Evolutionary conservation across 2,329 filamentous ascomycete genomes (phyloP).

Genomic region (Penicillium crustosum): DNA sequence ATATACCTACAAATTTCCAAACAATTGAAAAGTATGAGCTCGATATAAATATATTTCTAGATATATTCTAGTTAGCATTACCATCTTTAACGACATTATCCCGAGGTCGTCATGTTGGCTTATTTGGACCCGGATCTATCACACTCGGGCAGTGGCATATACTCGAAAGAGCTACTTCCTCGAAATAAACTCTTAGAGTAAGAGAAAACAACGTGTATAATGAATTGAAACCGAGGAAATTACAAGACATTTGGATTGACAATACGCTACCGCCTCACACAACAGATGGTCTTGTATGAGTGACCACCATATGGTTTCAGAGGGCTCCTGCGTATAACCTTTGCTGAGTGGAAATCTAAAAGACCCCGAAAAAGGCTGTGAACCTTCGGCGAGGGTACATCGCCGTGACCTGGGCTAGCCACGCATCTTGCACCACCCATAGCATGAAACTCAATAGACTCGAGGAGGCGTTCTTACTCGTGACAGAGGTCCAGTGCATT

Average conservation of each 20-base stretch:
- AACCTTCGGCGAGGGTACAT: neutral
- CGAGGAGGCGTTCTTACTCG: neutral
- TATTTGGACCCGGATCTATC: too few relatives aligned
- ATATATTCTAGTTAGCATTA: too few relatives aligned
- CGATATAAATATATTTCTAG: neutral
- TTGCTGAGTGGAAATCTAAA: neutral
- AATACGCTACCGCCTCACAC: neutral
- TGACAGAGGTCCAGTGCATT: neutral
- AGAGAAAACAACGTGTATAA: neutral
- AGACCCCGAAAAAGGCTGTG: neutral
- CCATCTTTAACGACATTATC: neutral
- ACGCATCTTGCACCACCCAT: neutral
- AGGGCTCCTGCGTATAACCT: neutral
- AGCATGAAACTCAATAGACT: neutral
- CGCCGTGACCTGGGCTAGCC: neutral
- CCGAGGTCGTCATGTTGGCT: neutral
- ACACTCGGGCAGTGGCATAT: neutral
- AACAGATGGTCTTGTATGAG: neutral
- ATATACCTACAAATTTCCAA: neutral
- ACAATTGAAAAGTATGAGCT: neutral
- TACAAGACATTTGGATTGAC: neutral
- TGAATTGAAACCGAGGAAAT: neutral
- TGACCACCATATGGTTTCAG: neutral
- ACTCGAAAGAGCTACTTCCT: neutral
- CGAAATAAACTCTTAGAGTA: neutral